A percentile compares a stretch with the other conserved stretches of the same genome.
phyloP scores from a whole-genome alignment of 768 basidiomycete genomes.

The Mycena galopus region DNA sequence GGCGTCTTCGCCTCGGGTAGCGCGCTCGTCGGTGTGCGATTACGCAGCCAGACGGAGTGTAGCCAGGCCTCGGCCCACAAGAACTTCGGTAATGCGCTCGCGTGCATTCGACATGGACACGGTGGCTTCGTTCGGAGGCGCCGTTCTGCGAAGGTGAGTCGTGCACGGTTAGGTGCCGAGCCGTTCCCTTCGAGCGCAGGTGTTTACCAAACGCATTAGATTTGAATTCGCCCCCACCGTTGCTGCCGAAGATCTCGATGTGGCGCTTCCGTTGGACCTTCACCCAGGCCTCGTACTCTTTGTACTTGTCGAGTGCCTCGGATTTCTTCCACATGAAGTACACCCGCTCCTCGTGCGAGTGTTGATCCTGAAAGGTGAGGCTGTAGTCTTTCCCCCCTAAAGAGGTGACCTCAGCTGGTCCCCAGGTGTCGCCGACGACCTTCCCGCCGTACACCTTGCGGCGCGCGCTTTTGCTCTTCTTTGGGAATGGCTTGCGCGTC shows the following conservation, averaged over 20 bases:
- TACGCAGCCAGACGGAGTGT: slow-evolving; percentile 21
- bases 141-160: slow-evolving; percentile 51
- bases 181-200: slow-evolving; percentile 44
- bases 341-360: slow-evolving; percentile 31
- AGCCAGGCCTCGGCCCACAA: slow-evolving; percentile 25
- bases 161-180: slow-evolving; percentile 48
- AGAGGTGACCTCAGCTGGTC: slow-evolving; percentile 35
- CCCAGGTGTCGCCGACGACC: slow-evolving; percentile 34
- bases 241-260: slow-evolving; percentile 46
- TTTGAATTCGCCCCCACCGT: slow-evolving; percentile 49
- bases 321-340: slow-evolving; percentile 38
- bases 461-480: slow-evolving; percentile 22
- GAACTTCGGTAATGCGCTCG: slow-evolving; percentile 22
- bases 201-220: slow-evolving; percentile 43
- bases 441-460: slow-evolving; percentile 30
- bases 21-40: slow-evolving; percentile 17
- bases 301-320: slow-evolving; percentile 39
- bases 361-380: slow-evolving; percentile 28
- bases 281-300: slow-evolving; percentile 45
- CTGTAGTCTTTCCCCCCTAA: slow-evolving; percentile 21
- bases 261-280: slow-evolving; percentile 39
- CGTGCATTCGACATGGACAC: slow-evolving; percentile 44
- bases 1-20: slow-evolving; percentile 23
- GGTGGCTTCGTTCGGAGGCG: slow-evolving; percentile 45
- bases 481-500: slow-evolving; percentile 34